Base-by-base conservation (phyloP, 2,329 filamentous ascomycete genomes). In the Scolecobasidium constrictum region DNA sequence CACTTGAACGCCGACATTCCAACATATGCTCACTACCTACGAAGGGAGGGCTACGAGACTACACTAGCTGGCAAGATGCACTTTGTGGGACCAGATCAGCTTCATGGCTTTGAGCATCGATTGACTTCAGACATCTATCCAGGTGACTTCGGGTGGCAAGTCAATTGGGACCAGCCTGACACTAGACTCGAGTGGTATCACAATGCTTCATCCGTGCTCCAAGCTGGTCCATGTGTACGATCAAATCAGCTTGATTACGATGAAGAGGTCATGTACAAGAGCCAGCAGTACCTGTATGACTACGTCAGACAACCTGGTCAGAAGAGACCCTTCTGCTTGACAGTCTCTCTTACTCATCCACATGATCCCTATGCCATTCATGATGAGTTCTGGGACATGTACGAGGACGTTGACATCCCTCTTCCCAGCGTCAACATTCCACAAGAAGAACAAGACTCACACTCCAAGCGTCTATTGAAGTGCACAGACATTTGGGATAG, bases 211-310 rank as follows among this genome's bases (percentile, higher is more conserved):
- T 94, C 87, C 5, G 90, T 95, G 52, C 69, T 90, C 55, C 86
- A 95, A 61, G 88, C 88, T 1, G 88, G 88, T 7, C 77, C 82
- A 21, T 94, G 87, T 54, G 82, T 93, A 33, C 77, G 87, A 50
- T 94, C 86, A 64, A 95, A 95, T 66, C 88, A 95, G 69, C 73
- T 95, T 41, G 88, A 95, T 60, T 95, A 90, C 54, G 88, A 95
- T 55, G 88, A 94, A 65, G 88, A 95, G 64, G 86, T 94, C 59
- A 90, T 95, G 79, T 90, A 84, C 68, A 85, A 81, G 63, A 84
- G 85, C 40, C 83, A 79, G 34, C 87, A 94, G 62, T 95, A 88
- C 59, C 69, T 95, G 39, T 94, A 90, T 63, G 83, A 94, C 61
- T 81, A 93, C 56, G 85, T 92, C 28, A 81, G 88, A n/a, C 75